Conservation (phyloP, 176 grass and related monocot species). For the Otatea glauca region DNA sequence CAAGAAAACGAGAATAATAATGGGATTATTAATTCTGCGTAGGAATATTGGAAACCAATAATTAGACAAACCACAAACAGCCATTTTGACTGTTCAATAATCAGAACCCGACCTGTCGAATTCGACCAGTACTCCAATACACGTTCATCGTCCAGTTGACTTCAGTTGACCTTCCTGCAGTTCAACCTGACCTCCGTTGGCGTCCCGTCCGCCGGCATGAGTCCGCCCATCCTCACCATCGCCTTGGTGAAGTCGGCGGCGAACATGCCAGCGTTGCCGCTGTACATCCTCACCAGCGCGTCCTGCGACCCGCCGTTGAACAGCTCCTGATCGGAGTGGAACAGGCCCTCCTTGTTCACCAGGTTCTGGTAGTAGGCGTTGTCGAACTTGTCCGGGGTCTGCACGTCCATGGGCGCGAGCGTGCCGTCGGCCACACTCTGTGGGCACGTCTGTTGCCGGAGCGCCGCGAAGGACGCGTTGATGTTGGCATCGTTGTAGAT, state of each 20-base stretch:
- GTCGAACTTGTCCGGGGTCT: constrained; percentile 64
- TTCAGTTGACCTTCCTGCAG: constrained; percentile 61
- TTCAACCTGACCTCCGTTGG: constrained; percentile 61
- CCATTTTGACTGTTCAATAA: constrained; percentile 30
- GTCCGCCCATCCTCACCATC: constrained; percentile 67
- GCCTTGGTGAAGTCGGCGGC: constrained; percentile 61
- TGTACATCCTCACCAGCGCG: constrained; percentile 56
- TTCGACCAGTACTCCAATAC: background rate
- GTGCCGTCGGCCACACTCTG: constrained; percentile 39
- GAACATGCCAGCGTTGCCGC: constrained; percentile 37
- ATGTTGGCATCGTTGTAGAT: constrained; percentile 61
- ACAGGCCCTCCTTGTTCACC: constrained; percentile 31
- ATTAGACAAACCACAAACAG: background rate
- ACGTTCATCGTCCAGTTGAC: background rate
- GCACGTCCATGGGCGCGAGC: constrained; percentile 60
- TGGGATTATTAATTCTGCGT: constrained; percentile 12
- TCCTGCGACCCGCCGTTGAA: constrained; percentile 69
- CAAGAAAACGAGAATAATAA: background rate
- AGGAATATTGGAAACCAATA: background rate
- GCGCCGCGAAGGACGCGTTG: constrained; percentile 53
- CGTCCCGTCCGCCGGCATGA: constrained; percentile 51
- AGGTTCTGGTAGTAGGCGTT: constrained; percentile 68
- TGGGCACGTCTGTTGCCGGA: constrained; percentile 63
- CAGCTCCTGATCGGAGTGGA: constrained; percentile 77
- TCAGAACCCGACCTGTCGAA: background rate